Conservation (phyloP, 163 green algal genomes). For the Scenedesmus sp. region DNA sequence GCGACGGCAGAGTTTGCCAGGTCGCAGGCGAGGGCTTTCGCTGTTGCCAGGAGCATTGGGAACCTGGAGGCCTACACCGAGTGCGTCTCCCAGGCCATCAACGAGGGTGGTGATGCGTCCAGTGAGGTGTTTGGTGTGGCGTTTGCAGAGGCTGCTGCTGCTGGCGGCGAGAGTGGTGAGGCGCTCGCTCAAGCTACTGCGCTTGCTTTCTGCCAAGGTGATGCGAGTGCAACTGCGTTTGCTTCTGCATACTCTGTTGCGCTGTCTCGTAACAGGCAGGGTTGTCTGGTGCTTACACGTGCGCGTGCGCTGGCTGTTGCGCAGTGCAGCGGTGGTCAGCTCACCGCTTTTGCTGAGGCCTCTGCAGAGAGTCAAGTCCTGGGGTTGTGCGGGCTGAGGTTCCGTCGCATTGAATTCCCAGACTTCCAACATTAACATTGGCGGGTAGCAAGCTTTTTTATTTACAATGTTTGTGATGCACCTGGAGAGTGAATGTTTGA, state of each 20-base stretch:
- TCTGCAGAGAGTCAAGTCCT: not conserved
- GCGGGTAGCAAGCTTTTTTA: too few species aligned
- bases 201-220: conserved; percentile 6
- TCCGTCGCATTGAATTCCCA: not conserved
- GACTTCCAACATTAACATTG: not conserved
- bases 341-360: conserved; percentile 12
- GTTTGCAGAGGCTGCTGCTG: conserved; percentile 1
- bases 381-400: conserved; percentile 11
- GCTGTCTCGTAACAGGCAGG: not conserved
- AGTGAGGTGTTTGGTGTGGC: conserved; percentile 9
- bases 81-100: not conserved
- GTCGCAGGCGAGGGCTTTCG: not conserved
- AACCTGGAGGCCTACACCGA: not conserved
- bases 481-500: too few species aligned
- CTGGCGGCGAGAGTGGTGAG: not conserved
- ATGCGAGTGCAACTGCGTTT: conserved; percentile 1
- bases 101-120: not conserved
- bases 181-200: conserved; percentile 36
- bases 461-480: not conserved
- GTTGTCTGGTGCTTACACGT: conserved; percentile 31
- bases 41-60: not conserved
- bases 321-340: not conserved
- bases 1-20: not conserved
- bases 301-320: conserved; percentile 16
- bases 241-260: not conserved